Evolutionary conservation across 176 grass and related monocot genomes (phyloP).

Genomic region (Sorghum bicolor): DNA sequence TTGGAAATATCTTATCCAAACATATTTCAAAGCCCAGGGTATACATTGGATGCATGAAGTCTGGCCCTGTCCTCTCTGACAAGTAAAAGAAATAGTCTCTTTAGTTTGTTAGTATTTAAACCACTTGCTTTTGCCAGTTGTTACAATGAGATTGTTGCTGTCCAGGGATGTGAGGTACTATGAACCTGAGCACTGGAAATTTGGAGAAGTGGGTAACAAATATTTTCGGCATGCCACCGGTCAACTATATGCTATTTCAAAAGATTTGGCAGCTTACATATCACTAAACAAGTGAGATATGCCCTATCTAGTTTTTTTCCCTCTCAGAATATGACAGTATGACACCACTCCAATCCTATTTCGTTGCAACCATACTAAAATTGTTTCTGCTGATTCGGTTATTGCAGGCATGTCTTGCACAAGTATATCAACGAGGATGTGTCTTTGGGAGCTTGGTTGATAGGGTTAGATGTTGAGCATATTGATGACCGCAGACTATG

Average conservation of each 20-base stretch:
- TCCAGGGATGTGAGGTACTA: constrained; percentile 73
- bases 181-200: constrained; percentile 98
- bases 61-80: constrained; percentile 68
- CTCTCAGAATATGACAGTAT: neutral
- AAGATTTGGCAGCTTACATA: constrained; percentile 84
- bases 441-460: constrained; percentile 77
- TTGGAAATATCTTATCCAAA: constrained; percentile 73
- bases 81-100: constrained; percentile 42
- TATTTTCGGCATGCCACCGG: constrained; percentile 94
- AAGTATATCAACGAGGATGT: constrained; percentile 93
- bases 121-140: neutral
- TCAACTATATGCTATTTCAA: constrained; percentile 89
- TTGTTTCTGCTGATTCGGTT: neutral
- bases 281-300: constrained; percentile 76
- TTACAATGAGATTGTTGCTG: neutral
- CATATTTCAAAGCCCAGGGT: constrained; percentile 65
- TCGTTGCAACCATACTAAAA: neutral
- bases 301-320: neutral
- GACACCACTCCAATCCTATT: neutral
- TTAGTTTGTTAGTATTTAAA: neutral
- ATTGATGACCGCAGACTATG: constrained; percentile 85
- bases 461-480: constrained; percentile 89
- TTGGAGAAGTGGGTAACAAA: constrained; percentile 73
- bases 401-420: constrained; percentile 68
- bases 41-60: constrained; percentile 99